Conservation (phyloP, 352 stramenopile species). For the Pseudoperonospora humuli region DNA sequence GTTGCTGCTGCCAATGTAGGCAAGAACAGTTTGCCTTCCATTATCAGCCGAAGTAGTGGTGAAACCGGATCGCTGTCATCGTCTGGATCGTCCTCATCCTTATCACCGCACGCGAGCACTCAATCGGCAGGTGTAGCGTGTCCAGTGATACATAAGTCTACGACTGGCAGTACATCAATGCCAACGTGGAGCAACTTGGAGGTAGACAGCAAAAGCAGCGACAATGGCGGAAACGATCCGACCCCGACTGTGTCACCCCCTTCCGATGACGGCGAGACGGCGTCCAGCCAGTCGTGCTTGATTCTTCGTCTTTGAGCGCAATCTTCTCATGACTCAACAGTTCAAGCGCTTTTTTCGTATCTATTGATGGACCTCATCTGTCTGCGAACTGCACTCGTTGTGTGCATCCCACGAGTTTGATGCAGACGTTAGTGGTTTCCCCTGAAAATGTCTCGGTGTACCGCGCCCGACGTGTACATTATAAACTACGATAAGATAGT, state of each 20-base stretch:
- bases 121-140: slow-evolving; percentile 6
- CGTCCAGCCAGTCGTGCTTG: slow-evolving; percentile 10
- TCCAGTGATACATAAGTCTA: slow-evolving; percentile 6
- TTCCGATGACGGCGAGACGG: slow-evolving; percentile 5
- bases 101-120: slow-evolving; percentile 15
- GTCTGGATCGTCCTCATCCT: slow-evolving; percentile 17
- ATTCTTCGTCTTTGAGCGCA: slow-evolving; percentile 19
- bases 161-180: background rate
- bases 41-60: slow-evolving; percentile 10
- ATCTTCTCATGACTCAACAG: slow-evolving; percentile 3
- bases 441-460: slow-evolving; percentile 9
- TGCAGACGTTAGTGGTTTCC: slow-evolving; percentile 23
- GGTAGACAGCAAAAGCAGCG: background rate
- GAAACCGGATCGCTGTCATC: slow-evolving; percentile 17
- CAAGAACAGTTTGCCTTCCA: slow-evolving; percentile 10
- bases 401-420: slow-evolving; percentile 14
- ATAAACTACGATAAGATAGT: slow-evolving; percentile 7
- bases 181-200: slow-evolving; percentile 3
- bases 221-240: background rate
- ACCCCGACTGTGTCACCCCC: slow-evolving; percentile 7
- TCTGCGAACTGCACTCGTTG: slow-evolving; percentile 22
- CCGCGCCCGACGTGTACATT: slow-evolving; percentile 8
- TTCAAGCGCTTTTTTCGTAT: slow-evolving; percentile 10
- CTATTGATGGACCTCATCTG: slow-evolving; percentile 10
- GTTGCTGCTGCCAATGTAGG: background rate